phyloP scores from a whole-genome alignment of 306 rosid species.

The Gillenia trifoliata region DNA sequence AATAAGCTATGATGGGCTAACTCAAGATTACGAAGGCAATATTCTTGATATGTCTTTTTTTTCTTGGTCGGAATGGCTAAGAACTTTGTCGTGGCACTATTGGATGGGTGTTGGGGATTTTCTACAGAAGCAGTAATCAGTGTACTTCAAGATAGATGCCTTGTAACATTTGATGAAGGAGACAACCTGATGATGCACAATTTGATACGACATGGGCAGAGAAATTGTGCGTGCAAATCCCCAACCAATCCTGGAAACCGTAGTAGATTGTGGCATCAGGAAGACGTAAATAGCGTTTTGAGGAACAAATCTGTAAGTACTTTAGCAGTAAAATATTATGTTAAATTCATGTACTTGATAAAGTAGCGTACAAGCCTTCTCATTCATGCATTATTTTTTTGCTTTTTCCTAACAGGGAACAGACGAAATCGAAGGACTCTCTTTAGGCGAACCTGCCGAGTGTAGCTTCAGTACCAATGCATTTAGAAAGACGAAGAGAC shows the following conservation, averaged over 20 bases:
- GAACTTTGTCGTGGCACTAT: slow-evolving; percentile 13
- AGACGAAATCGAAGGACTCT: background rate
- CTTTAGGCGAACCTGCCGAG: background rate
- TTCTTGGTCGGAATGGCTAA: slow-evolving; percentile 29
- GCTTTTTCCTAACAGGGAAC: background rate
- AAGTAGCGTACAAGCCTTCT: no score
- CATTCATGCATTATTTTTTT: no score
- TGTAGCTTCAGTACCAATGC: background rate
- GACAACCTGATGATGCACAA: background rate
- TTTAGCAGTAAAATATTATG: no score
- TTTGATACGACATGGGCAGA: slow-evolving; percentile 39
- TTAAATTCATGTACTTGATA: no score
- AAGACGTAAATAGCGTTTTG: background rate
- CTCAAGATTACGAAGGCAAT: slow-evolving; percentile 1
- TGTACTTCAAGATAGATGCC: slow-evolving; percentile 27
- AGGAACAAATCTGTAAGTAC: background rate
- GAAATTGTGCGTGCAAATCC: slow-evolving; percentile 30
- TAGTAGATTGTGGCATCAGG: slow-evolving; percentile 6
- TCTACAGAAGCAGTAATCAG: slow-evolving; percentile 27
- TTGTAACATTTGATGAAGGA: slow-evolving; percentile 3
- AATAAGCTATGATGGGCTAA: slow-evolving; percentile 24
- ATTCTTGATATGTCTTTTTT: slow-evolving; percentile 36
- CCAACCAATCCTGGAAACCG: slow-evolving; percentile 7
- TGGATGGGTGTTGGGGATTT: slow-evolving; percentile 32
- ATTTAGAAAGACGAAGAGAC: slow-evolving; percentile 26